These are phyloP conservation scores for Pseudocercospora crystallina DNA, from an alignment of 2,329 filamentous ascomycete genomes.

Conservation along the genomic window DNA sequence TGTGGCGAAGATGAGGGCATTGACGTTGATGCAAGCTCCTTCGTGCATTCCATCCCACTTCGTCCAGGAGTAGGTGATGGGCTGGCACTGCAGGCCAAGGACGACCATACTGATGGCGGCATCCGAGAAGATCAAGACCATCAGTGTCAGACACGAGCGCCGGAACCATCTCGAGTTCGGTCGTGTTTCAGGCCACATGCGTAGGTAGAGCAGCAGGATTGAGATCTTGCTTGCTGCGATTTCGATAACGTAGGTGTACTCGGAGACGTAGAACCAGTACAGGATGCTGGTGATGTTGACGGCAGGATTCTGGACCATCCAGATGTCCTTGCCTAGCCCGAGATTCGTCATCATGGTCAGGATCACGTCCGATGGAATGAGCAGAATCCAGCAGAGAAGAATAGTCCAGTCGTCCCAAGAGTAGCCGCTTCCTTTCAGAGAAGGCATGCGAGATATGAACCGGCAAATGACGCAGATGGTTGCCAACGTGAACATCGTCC, in stretches of 20 bases:
- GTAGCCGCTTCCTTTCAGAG: conserved; percentile 17
- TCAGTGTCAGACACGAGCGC: conserved; percentile 10
- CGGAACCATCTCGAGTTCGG: conserved; percentile 16
- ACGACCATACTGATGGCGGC: conserved; percentile 7
- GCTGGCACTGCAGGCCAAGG: conserved; percentile 18
- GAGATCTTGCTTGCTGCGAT: conserved; percentile 20
- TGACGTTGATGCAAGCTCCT: conserved; percentile 24
- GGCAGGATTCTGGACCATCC: conserved; percentile 13
- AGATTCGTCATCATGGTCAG: conserved; percentile 12
- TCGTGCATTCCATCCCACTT: conserved; percentile 18
- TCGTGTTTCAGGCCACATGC: conserved; percentile 21
- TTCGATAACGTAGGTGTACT: conserved; percentile 18
- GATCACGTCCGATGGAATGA: conserved; percentile 13
- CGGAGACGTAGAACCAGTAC: conserved; percentile 20
- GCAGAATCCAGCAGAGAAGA: conserved; percentile 11
- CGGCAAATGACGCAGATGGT: conserved; percentile 11
- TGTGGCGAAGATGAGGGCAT: conserved; percentile 22
- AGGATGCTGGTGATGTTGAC: conserved; percentile 16
- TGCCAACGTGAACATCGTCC: conserved; percentile 20
- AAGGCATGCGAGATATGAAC: conserved; percentile 14
- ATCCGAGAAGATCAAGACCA: conserved; percentile 9
- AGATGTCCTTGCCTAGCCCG: conserved; percentile 23
- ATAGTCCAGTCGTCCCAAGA: conserved; percentile 20
- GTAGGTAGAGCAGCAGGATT: conserved; percentile 20
- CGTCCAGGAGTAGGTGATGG: conserved; percentile 18